Percentiles rank a stretch among this genome's conserved stretches.
Evolutionary conservation across 2,329 filamentous ascomycete genomes (phyloP).

Genomic region (Cladosporium sp.): DNA sequence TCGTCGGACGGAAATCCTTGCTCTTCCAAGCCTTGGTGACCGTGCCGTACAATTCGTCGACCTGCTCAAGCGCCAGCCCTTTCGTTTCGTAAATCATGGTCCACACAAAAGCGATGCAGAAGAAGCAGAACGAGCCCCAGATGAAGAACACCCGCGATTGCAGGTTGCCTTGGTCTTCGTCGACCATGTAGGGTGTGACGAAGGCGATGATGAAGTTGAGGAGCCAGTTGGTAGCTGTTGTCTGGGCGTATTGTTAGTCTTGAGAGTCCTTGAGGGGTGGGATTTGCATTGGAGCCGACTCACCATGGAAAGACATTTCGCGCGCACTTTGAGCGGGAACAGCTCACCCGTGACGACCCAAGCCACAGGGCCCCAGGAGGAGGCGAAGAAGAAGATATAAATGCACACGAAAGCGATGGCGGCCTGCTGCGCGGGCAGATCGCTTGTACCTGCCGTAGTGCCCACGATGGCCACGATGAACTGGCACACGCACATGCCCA

Average conservation of each 20-base stretch:
- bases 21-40: slow-evolving; percentile 55
- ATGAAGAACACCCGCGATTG: slow-evolving; percentile 56
- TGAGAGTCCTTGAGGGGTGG: no score
- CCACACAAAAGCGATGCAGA: slow-evolving; percentile 44
- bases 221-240: slow-evolving; percentile 40
- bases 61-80: slow-evolving; percentile 72
- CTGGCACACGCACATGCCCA: slow-evolving; percentile 49
- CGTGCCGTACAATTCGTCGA: slow-evolving; percentile 70
- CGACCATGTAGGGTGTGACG: slow-evolving; percentile 58
- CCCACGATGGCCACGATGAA: slow-evolving; percentile 45
- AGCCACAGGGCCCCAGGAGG: slow-evolving; percentile 39
- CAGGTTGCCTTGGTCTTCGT: slow-evolving; percentile 61
- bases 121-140: slow-evolving; percentile 43
- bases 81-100: slow-evolving; percentile 72
- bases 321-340: slow-evolving; percentile 45
- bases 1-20: slow-evolving; percentile 39
- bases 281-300: no score
- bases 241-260: no score
- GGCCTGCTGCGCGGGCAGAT: slow-evolving; percentile 18
- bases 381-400: slow-evolving; percentile 35
- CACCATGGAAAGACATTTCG: slow-evolving; percentile 30
- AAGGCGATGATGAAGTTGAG: slow-evolving; percentile 29
- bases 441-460: slow-evolving; percentile 17
- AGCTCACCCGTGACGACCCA: slow-evolving; percentile 46
- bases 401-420: slow-evolving; percentile 24